phyloP scores from a whole-genome alignment of 2,329 filamentous ascomycete genomes.

The Trichoderma atrobrunneum region DNA sequence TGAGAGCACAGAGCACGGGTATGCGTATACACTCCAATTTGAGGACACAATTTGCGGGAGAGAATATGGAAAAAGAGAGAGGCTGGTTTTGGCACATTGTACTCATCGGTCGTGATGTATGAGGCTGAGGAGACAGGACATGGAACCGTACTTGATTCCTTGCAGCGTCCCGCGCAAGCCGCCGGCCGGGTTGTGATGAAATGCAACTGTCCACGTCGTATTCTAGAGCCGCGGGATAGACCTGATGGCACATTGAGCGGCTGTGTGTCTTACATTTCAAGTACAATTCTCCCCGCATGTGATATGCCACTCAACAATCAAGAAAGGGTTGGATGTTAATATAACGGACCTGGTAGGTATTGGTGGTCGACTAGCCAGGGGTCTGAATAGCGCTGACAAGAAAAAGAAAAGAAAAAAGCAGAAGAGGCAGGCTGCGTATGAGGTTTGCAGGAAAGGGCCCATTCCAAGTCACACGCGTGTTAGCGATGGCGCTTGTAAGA shows the following conservation, averaged over 20 bases:
- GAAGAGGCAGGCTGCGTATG: background rate
- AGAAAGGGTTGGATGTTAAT: background rate
- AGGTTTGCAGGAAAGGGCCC: background rate
- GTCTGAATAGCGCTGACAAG: conserved; percentile 9
- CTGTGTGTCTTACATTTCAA: background rate
- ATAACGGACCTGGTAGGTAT: background rate
- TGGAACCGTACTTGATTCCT: background rate
- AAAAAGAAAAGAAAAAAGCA: background rate
- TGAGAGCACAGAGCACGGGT: background rate
- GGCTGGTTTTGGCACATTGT: background rate
- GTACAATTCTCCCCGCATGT: background rate
- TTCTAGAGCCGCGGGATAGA: background rate
- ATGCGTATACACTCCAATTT: background rate
- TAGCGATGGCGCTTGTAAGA: background rate
- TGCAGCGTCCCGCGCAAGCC: background rate
- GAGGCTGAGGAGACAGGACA: background rate
- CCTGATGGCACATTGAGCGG: background rate
- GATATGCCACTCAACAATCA: background rate
- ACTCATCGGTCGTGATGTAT: background rate
- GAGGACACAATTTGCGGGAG: background rate
- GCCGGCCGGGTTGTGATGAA: background rate
- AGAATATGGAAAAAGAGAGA: background rate
- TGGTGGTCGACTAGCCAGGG: conserved; percentile 4
- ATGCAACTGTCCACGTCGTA: background rate
- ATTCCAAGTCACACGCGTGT: background rate